Conservation (phyloP, 306 rosid genomes). For the Ceratonia siliqua region DNA sequence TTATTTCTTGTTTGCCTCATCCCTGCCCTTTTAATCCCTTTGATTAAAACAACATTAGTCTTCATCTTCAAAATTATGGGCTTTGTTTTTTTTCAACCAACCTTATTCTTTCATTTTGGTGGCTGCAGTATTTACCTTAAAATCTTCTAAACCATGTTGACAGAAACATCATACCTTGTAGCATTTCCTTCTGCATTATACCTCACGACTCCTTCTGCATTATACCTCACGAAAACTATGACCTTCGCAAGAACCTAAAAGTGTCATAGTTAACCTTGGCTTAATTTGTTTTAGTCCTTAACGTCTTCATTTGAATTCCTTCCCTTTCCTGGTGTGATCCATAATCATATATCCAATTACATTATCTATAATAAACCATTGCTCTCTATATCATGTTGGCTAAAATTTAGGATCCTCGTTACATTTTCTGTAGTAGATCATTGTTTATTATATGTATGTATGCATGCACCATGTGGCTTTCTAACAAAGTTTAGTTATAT, state of each 20-base stretch:
- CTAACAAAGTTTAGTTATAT: not conserved
- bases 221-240: not conserved
- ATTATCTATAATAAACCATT: not conserved
- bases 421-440: not conserved
- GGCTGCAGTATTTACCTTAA: constrained; percentile 6
- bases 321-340: constrained; percentile 1
- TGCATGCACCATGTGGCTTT: constrained; percentile 17
- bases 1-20: constrained; percentile 1
- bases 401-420: constrained; percentile 7
- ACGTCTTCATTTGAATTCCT: not conserved
- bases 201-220: not conserved
- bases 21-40: not conserved
- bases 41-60: not conserved
- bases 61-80: constrained; percentile 1
- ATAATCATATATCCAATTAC: not conserved
- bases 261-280: not conserved
- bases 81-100: constrained; percentile 2
- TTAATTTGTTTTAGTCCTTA: not conserved
- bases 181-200: not conserved
- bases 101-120: constrained; percentile 9
- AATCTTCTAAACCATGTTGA: not conserved
- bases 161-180: not conserved
- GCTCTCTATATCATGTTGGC: constrained; percentile 14
- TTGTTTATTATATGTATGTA: not conserved
- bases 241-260: not conserved